Conservation (phyloP, 139 green algal genomes). For the Penium margaritaceum region DNA sequence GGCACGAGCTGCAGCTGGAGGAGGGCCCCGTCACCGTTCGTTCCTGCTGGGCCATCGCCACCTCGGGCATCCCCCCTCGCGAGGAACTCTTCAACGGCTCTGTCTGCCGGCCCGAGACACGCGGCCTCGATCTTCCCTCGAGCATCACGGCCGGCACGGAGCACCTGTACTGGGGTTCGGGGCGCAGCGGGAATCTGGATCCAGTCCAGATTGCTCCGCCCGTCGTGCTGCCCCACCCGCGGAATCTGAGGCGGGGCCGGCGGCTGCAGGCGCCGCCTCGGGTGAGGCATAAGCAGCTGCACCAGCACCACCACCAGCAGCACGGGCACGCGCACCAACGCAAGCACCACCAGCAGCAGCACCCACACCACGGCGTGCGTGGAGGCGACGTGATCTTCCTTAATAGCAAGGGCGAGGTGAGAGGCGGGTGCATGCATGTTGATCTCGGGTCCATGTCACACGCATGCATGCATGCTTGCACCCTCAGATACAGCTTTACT, state of each 20-base stretch:
- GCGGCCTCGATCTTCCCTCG: not conserved
- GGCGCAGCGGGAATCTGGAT: no score
- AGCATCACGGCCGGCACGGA: not conserved
- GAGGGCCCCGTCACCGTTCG: not conserved
- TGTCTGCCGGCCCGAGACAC: slow-evolving; percentile 56
- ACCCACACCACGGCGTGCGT: not conserved
- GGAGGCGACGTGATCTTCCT: slow-evolving; percentile 59
- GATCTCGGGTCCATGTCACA: no score
- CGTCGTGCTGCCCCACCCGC: not conserved
- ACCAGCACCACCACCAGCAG: slow-evolving; percentile 8
- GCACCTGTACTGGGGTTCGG: not conserved
- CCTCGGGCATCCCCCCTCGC: slow-evolving; percentile 65
- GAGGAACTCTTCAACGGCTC: slow-evolving; percentile 73
- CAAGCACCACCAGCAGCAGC: not conserved
- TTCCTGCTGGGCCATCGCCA: slow-evolving; percentile 56
- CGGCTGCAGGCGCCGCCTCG: not conserved
- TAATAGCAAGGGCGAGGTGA: slow-evolving; percentile 68
- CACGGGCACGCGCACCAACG: slow-evolving; percentile 12
- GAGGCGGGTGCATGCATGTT: not conserved
- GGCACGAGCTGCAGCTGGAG: not conserved
- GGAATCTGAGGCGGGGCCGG: not conserved
- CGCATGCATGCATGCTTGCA: no score
- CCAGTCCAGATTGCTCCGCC: no score
- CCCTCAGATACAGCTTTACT: no score
- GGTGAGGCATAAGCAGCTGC: not conserved